Evolutionary conservation across 805 yeast species (phyloP).

Genomic region (Zygosaccharomyces lentus): DNA sequence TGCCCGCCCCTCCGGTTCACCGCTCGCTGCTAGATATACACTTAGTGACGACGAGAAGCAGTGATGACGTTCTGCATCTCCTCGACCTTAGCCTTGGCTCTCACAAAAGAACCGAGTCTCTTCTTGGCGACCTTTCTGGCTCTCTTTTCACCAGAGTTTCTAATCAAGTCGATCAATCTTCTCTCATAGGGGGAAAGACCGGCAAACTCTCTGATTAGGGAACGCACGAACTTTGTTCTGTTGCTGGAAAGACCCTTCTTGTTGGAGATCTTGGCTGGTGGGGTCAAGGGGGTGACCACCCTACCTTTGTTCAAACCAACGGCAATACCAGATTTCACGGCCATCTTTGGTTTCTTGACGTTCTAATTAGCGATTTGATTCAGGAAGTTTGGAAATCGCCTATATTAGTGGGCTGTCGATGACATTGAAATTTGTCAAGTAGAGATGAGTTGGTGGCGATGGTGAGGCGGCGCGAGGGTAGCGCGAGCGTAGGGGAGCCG

Average conservation of each 20-base stretch:
- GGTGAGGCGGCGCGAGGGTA: background rate
- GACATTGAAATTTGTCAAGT: background rate
- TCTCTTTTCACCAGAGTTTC: slow-evolving; percentile 99
- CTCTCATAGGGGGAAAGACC: slow-evolving; percentile 99
- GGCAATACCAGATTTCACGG: slow-evolving; percentile 73
- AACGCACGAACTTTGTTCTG: slow-evolving; percentile 95
- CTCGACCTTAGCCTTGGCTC: slow-evolving; percentile 99
- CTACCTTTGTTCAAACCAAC: slow-evolving; percentile 99
- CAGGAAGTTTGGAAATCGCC: background rate
- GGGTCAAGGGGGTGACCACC: slow-evolving; percentile 83
- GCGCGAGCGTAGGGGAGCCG: background rate
- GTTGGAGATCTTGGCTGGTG: slow-evolving; percentile 85
- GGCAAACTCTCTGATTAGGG: slow-evolving; percentile 91
- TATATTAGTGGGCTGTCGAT: background rate
- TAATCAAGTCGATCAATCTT: slow-evolving; percentile 98
- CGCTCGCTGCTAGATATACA: slow-evolving; percentile 8
- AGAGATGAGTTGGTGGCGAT: background rate
- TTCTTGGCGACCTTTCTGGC: slow-evolving; percentile 99
- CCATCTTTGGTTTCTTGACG: slow-evolving; percentile 31
- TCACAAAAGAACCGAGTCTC: slow-evolving; percentile 99
- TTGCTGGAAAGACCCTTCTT: slow-evolving; percentile 95
- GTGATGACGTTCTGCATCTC: slow-evolving; percentile 95
- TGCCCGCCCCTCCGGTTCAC: background rate
- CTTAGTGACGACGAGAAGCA: slow-evolving; percentile 91
- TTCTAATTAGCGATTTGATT: background rate